These are phyloP conservation scores for Petrea volubilis DNA, from an alignment of 257 asterid genomes.

Conservation along the genomic window DNA sequence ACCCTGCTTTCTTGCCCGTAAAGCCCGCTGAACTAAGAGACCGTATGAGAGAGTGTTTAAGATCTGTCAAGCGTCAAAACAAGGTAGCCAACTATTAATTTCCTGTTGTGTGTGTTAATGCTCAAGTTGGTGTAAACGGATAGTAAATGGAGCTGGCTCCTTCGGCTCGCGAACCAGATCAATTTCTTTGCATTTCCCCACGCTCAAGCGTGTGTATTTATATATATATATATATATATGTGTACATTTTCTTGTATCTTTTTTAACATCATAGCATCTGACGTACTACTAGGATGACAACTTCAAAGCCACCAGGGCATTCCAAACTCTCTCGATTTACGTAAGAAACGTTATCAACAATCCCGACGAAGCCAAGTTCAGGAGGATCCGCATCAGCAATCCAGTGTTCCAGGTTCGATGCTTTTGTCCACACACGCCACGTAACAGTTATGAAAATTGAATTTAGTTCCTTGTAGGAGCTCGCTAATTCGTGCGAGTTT, in stretches of 20 bases:
- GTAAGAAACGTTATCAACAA: conserved; percentile 50
- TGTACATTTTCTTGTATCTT: background rate
- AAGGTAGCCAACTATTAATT: conserved; percentile 45
- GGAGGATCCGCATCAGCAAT: conserved; percentile 74
- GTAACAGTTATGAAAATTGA: background rate
- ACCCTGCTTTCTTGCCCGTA: conserved; percentile 31
- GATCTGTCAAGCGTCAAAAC: conserved; percentile 60
- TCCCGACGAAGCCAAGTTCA: conserved; percentile 68
- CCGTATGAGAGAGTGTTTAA: conserved; percentile 62
- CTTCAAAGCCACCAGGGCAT: conserved; percentile 41
- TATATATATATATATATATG: no score
- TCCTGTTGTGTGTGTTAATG: background rate
- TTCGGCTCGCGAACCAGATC: no score
- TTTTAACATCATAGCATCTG: conserved; percentile 6
- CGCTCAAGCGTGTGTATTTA: no score
- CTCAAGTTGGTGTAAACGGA: background rate
- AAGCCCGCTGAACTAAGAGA: conserved; percentile 35
- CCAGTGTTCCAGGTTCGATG: conserved; percentile 69
- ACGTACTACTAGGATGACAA: conserved; percentile 50
- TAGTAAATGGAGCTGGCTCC: background rate
- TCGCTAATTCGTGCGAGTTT: background rate
- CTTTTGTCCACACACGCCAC: background rate
- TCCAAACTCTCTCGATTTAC: conserved; percentile 57
- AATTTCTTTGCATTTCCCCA: no score
- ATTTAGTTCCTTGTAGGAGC: background rate